phyloP scores from a whole-genome alignment of 371 early-diverging fungal genomes.

The Mucor racemosus region DNA sequence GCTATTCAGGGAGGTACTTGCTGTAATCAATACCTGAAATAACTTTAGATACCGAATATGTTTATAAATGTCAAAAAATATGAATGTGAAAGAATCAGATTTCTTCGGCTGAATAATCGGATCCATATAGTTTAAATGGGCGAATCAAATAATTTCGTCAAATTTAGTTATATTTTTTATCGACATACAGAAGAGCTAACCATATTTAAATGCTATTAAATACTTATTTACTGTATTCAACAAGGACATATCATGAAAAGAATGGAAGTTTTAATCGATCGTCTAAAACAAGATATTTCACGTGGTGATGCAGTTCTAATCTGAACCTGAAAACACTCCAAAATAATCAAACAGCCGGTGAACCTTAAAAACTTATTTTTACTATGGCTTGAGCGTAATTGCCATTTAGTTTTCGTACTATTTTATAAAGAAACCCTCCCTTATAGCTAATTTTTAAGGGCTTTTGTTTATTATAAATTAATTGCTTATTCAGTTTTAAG shows the following conservation, averaged over 20 bases:
- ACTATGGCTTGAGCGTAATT: slow-evolving; percentile 4
- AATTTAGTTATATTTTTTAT: neutral
- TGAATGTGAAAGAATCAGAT: slow-evolving; percentile 2
- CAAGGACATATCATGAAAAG: neutral
- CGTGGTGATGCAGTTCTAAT: neutral
- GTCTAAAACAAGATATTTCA: neutral
- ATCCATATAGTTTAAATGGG: neutral
- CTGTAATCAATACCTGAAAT: neutral
- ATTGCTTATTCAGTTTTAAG: neutral
- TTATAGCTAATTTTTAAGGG: neutral
- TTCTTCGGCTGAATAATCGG: neutral
- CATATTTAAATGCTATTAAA: neutral
- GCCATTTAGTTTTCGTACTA: neutral
- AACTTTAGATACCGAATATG: neutral
- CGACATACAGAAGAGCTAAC: neutral
- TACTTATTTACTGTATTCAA: no score
- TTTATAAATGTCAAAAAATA: neutral
- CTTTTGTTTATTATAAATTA: neutral
- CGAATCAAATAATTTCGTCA: neutral
- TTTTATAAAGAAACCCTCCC: neutral
- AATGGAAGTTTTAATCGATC: neutral
- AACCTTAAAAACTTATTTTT: neutral
- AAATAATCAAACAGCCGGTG: neutral
- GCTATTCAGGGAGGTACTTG: neutral
- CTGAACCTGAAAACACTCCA: neutral